Evolutionary conservation across 2,329 filamentous ascomycete genomes (phyloP).

Genomic region (Neonectria hederae): DNA sequence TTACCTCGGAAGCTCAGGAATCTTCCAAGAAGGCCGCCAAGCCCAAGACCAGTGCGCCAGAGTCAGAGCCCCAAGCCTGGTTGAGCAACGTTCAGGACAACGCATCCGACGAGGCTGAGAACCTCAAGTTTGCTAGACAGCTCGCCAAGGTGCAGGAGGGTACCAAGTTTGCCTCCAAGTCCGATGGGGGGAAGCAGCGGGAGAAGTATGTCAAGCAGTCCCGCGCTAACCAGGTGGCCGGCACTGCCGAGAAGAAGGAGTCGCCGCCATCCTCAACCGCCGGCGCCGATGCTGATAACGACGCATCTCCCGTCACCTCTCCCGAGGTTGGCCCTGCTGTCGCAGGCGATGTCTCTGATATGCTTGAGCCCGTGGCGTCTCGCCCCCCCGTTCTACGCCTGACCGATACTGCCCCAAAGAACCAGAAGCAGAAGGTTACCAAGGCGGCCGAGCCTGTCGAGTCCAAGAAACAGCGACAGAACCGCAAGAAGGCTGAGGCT

Average conservation of each 20-base stretch:
- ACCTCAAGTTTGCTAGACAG: constrained; percentile 80
- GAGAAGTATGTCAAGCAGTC: constrained; percentile 77
- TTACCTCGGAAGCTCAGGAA: constrained; percentile 49
- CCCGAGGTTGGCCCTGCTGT: constrained; percentile 67
- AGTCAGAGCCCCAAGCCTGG: constrained; percentile 42
- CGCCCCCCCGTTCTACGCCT: constrained; percentile 82
- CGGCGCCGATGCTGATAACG: constrained; percentile 82
- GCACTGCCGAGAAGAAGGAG: constrained; percentile 55
- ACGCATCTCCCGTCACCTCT: constrained; percentile 75
- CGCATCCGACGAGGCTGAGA: constrained; percentile 68
- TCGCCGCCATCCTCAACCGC: constrained; percentile 69
- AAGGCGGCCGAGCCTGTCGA: constrained; percentile 75
- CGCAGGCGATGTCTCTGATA: constrained; percentile 82
- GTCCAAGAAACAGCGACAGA: constrained; percentile 96
- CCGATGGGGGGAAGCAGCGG: constrained; percentile 69
- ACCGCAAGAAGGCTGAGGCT: constrained; percentile 86
- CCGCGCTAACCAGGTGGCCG: constrained; percentile 63
- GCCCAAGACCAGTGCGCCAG: constrained; percentile 46
- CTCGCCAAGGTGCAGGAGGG: constrained; percentile 77
- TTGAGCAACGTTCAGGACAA: constrained; percentile 47
- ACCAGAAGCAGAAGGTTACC: constrained; percentile 70
- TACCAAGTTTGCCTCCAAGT: constrained; percentile 64
- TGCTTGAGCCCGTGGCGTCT: constrained; percentile 79
- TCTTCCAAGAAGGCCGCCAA: constrained; percentile 51
- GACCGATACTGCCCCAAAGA: constrained; percentile 71